Base-by-base conservation (phyloP, 495 filamentous ascomycete species). In the Daldinia grandis region DNA sequence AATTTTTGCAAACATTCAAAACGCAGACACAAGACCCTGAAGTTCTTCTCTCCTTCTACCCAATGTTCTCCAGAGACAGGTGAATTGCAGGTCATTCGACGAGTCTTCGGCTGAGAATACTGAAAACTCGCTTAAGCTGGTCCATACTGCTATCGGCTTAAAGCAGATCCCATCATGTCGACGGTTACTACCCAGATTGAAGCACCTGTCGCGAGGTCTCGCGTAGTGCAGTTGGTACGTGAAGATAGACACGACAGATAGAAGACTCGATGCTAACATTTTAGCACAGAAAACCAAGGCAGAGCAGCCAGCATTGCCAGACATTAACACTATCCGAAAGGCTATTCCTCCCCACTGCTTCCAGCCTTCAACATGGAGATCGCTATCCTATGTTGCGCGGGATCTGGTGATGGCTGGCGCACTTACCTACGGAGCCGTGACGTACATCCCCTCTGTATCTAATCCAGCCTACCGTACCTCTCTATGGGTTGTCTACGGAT, bases 271-370 rank as follows among this genome's bases (percentile, higher is more conserved):
- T 19, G 47, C 71, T 73, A 15, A 73, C 60, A 38, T 5, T 10
- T 5, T 3, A 17, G 3, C n/a, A 4, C 10, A 74, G 71, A 70
- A 63, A 25, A 33, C 69, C 1, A 56, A 70, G 49, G 31, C 42
- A n/a, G 56, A 74, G 71, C 50, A 66, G 33, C 66, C 33, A 7
- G 54, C 44, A 25, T 62, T 74, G 33, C 74, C 74, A 4, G 74
- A 76, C 57, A 90, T 92, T 71, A 88, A 91, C 81, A 78, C 88
- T 54, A 87, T 92, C 69, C 82, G 87, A 47, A 86, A 90, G 78
- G 89, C 89, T 50, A 92, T 92, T 57, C 90, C 90, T 9, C 75
- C 84, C 17, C 84, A 90, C 76, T 92, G 90, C 81, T 92, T 91
- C 80, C 78, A 91, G 74, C 85, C 87, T 24, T 90, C 88, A 8